Evolutionary conservation across 306 rosid species (phyloP).

Genomic region (Lablab purpureus): DNA sequence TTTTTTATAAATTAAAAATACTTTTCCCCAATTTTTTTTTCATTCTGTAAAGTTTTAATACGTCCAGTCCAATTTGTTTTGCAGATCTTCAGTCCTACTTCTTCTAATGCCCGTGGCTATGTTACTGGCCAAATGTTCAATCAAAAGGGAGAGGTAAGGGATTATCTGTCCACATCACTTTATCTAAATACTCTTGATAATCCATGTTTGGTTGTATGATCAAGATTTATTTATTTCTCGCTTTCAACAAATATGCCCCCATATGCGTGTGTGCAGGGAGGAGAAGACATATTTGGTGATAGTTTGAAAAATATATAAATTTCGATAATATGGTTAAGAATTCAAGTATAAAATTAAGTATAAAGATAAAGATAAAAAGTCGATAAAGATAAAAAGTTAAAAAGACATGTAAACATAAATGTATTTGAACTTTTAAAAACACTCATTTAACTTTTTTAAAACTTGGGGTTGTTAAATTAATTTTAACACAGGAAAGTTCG

Average conservation of each 20-base stretch:
- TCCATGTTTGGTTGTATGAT: neutral
- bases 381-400: no score
- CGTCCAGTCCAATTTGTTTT: conserved; percentile 10
- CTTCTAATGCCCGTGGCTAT: conserved; percentile 74
- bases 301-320: neutral
- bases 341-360: no score
- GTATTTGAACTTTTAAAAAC: no score
- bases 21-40: neutral
- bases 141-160: conserved; percentile 83
- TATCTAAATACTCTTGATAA: neutral
- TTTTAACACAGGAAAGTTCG: neutral
- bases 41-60: conserved; percentile 39
- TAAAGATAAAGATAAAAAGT: no score
- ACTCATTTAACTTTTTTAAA: neutral
- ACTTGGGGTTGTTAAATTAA: neutral
- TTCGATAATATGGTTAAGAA: neutral
- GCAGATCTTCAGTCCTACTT: conserved; percentile 67
- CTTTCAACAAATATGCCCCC: neutral
- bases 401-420: no score
- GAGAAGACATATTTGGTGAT: neutral
- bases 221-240: neutral
- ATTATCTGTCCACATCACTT: neutral
- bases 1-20: neutral
- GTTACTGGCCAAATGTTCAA: conserved; percentile 84
- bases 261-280: no score